Base-by-base conservation (phyloP, 305 asterid species). In the Fraxinus paxiana region DNA sequence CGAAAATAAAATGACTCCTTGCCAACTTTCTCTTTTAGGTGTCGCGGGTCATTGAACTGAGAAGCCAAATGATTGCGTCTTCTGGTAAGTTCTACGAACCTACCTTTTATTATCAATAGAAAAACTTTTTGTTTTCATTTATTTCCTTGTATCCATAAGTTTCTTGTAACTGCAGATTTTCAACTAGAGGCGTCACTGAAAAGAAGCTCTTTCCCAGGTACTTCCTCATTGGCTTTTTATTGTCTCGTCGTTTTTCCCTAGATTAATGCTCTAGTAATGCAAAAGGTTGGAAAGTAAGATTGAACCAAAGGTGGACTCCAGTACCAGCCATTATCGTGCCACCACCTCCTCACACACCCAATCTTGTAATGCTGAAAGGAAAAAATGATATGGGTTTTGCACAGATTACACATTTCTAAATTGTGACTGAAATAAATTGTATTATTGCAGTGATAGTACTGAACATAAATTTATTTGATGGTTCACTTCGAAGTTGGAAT, bases 21-120 rank as follows among this genome's bases (percentile, higher is more conserved):
- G 78, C 82, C 74, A 35, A 75, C 73, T 65, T 75, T 77, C 71
- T 83, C 77, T 87, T 82, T 81, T 79, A 93, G 99, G 91, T 95
- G 99, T 37, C 98, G 97, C 83, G 98, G 98, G 71, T 93, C 98
- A 34, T 81, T 94, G 92, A 94, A 94, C 87, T 94, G 88, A 70
- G 75, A 90, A 83, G 87, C 83, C 81, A 77, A 78, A 56, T 78
- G 90, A 85, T 76, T 78, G 54, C 26, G 70, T 75, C 76, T 78
- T 72, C 87, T 74, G 89, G 92, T 88, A 84, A 76, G 86, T 24
- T 65, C 71, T 72, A 59, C 10, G 26, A 17, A 54, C 17, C 63
- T 54, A 54, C 74, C 61, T 26, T 78, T 54, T 75, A 28, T 78
- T 72, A 76, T 31, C 37, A 74, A 67, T 12, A 54, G 33, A n/a